Evolutionary conservation across 2,329 filamentous ascomycete genomes (phyloP), one percentile per base, ranked within the genome.

Genomic region (Scedosporium apiospermum): DNA sequence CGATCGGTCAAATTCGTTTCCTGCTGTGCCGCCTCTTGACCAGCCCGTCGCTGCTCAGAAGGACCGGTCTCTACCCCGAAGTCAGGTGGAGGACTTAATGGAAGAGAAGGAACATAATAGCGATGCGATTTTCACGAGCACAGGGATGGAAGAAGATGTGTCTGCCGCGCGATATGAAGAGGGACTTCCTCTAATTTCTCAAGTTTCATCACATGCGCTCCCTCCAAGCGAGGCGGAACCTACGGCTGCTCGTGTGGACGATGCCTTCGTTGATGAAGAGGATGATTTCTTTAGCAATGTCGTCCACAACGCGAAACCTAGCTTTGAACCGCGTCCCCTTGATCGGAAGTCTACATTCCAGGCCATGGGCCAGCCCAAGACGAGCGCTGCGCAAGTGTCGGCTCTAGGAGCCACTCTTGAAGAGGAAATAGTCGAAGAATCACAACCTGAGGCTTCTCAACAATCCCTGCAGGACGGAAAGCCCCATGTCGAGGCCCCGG

Each of bases 111-210:
- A 51, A 3, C 23, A 41, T 57, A 79, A 79, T 7, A 76, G 79
- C 14, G 76, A 80, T 21, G 65, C 79, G 0, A 70, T 73, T 23
- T 76, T 72, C 51, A 65, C 51, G 2, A 30, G 42, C 12, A 27
- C 26, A 18, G 34, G 27, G 7, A 21, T 71, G 1, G 73, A 77
- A 12, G 76, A 76, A 42, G 75, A 80, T 44, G 75, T 75, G 23
- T 74, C 76, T 1, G 82, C 88, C 27, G 81, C 82, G 26, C 82
- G 88, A 55, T 91, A 82, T 65, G 87, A 89, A 63, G 88, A 91
- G 73, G 88, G 88, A 0, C 64, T 91, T 4, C 88, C 88, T 1
- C 73, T 91, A 64, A 84, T 85, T 76, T 78, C 21, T 71, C 76
- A 55, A 27, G 21, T 23, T 58, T 62, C 70, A 2, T 67, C 74